Evolutionary conservation across 768 basidiomycete species (phyloP).

Genomic region (Agrocybe praecox): DNA sequence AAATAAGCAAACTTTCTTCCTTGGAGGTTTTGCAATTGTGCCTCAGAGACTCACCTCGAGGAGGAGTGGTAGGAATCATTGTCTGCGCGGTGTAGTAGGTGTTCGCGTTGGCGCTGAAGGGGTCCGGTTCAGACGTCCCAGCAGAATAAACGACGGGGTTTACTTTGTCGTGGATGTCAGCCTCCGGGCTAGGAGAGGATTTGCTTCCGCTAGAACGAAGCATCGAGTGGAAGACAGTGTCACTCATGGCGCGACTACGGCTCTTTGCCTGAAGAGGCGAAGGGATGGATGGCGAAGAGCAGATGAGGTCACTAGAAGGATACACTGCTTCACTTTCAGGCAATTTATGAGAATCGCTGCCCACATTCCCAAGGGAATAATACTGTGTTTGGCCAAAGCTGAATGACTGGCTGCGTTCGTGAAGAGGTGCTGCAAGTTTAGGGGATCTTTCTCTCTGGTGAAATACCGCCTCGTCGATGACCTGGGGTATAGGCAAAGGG

Average conservation of each 20-base stretch:
- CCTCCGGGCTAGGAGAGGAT: constrained; percentile 45
- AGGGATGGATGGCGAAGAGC: constrained; percentile 14
- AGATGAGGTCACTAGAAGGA: constrained; percentile 32
- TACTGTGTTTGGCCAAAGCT: constrained; percentile 68
- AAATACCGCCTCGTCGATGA: constrained; percentile 47
- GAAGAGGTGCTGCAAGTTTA: constrained; percentile 35
- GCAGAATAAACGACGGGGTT: constrained; percentile 47
- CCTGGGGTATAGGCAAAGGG: constrained; percentile 16
- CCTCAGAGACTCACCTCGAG: constrained; percentile 35
- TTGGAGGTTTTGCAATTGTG: constrained; percentile 67
- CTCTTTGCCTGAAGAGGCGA: constrained; percentile 34
- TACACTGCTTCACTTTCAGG: constrained; percentile 27
- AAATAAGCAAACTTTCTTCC: constrained; percentile 72
- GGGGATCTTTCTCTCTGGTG: constrained; percentile 43
- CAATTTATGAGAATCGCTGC: constrained; percentile 15
- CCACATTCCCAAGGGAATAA: constrained; percentile 45
- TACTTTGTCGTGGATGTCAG: constrained; percentile 66
- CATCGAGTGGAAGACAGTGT: constrained; percentile 65
- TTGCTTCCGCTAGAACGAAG: constrained; percentile 37
- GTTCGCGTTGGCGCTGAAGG: constrained; percentile 71
- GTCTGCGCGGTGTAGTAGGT: constrained; percentile 81
- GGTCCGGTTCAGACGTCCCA: constrained; percentile 57
- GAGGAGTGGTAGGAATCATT: constrained; percentile 70
- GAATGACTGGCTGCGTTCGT: constrained; percentile 70
- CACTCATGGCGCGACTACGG: constrained; percentile 60